Evolutionary conservation across 176 grass and related monocot species (phyloP), one percentile per base, ranked within the genome.

Genomic region (Thinopyrum elongatum): DNA sequence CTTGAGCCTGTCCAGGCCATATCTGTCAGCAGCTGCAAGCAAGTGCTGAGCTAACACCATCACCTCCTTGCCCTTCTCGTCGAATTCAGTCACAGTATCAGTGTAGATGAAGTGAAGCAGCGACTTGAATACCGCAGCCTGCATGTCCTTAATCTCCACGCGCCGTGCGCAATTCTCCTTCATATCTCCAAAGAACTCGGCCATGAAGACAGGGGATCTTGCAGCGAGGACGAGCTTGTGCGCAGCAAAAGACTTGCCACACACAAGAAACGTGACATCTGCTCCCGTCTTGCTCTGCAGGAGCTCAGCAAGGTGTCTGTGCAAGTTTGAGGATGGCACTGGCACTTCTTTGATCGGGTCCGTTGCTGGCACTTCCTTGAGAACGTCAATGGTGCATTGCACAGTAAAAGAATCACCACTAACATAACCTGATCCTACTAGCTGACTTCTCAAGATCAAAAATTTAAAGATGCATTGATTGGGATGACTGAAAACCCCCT

Each of bases 41-140:
- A 92, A 59, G 44, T 74, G 70, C 9, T 74, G 70, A 36, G 41
- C 39, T 42, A 29, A 47, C 41, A 42, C 39, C 41, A 14, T 17
- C 23, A 42, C 8, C 41, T 22, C 65, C 4, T 74, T 10, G 15
- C 23, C 70, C 11, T 26, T 12, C 17, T 78, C 25, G 1, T 79
- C 34, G 25, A 86, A 26, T 15, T 86, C 64, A 22, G 84, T 72
- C 22, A 85, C 78, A 9, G 62, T 70, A 82, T 90, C 73, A 21
- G 66, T 77, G 66, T 90, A 90, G 38, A 90, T 67, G 80, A 87
- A 90, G 62, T 87, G 77, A 36, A 90, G 84, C 13, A 90, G 30
- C 65, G 73, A 74, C 63, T 44, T 36, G 51, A 90, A 87, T 17
- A 78, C 46, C 2, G 49, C 31, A 3, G 77, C 85, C 23, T 87